Percentiles rank a stretch among this genome's conserved stretches.
Evolutionary conservation across 331 rosid genomes (phyloP).

Genomic region (Saraca asoca): DNA sequence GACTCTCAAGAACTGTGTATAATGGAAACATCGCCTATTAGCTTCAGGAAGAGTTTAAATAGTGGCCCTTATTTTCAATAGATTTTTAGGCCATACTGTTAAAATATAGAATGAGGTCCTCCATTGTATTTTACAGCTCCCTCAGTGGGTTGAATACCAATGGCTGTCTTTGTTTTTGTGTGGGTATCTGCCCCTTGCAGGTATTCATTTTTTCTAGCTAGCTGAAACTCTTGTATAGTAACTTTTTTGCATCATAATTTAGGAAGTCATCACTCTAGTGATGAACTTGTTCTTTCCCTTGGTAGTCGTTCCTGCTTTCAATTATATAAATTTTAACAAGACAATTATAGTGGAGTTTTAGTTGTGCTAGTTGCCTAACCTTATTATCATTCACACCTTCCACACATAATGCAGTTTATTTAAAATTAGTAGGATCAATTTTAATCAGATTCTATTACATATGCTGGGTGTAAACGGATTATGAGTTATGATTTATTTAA

Average conservation of each 20-base stretch:
- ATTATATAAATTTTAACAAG: no score
- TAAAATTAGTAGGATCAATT: no score
- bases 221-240: constrained; percentile 56
- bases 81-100: constrained; percentile 53
- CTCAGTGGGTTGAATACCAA: constrained; percentile 37
- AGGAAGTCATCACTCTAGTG: no score
- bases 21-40: constrained; percentile 37
- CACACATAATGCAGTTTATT: no score
- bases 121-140: constrained; percentile 42
- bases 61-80: constrained; percentile 49
- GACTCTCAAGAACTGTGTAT: constrained; percentile 38
- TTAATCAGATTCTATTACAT: no score
- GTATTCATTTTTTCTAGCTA: constrained; percentile 25
- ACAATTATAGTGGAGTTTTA: no score
- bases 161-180: constrained; percentile 28
- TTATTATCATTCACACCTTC: no score
- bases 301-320: no score
- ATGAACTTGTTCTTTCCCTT: no score
- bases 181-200: constrained; percentile 46
- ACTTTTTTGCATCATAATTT: background rate
- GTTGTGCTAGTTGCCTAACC: no score
- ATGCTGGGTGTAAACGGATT: no score
- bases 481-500: no score
- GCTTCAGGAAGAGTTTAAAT: constrained; percentile 34
- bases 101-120: constrained; percentile 48